Evolutionary conservation across 768 basidiomycete species (phyloP).

Genomic region (Amanita subjunquillea): DNA sequence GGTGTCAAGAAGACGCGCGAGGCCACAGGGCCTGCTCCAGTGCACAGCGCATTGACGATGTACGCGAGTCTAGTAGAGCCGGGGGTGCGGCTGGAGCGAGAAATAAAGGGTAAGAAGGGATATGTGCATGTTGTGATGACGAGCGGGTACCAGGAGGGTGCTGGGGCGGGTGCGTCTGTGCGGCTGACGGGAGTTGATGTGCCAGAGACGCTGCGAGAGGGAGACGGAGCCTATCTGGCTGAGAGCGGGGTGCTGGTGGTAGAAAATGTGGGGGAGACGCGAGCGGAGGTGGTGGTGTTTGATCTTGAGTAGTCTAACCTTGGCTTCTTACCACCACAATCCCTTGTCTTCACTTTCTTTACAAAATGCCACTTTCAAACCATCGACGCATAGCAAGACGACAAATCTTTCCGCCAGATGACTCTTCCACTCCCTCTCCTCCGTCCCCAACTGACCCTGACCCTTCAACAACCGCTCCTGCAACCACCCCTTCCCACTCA

Average conservation of each 20-base stretch:
- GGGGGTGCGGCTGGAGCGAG: constrained; percentile 41
- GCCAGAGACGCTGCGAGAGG: constrained; percentile 60
- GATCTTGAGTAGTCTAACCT: constrained; percentile 45
- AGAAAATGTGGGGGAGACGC: constrained; percentile 54
- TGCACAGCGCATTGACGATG: constrained; percentile 56
- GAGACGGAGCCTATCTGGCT: constrained; percentile 78
- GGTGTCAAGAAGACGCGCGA: constrained; percentile 58
- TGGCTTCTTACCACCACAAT: not conserved
- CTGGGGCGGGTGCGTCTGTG: constrained; percentile 47
- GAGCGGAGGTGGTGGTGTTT: constrained; percentile 73
- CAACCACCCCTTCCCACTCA: not conserved
- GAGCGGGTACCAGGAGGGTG: constrained; percentile 62
- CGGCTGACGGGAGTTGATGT: constrained; percentile 32
- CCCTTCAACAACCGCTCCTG: not conserved
- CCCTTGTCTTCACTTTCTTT: not conserved
- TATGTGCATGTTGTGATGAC: constrained; percentile 86
- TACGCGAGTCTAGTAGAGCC: constrained; percentile 68
- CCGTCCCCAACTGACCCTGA: not conserved
- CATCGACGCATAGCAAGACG: not conserved
- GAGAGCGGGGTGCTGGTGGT: constrained; percentile 28
- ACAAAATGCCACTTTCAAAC: not conserved
- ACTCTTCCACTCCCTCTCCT: not conserved
- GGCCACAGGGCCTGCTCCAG: constrained; percentile 71
- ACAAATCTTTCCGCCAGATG: not conserved
- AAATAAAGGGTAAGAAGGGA: constrained; percentile 45